These are phyloP conservation scores for sorghum (Sorghum bicolor) DNA, from an alignment of 176 grass and related monocot species.

Conservation along the genomic window Sorghum_bicolor_NCBIv3 NC_012879.2:60348501-60349000, in stretches of 20 bases:
- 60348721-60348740: neutral
- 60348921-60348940: slow-evolving; percentile 48
- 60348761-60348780: slow-evolving; percentile 7
- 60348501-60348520: neutral
- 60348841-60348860: neutral
- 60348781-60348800: neutral
- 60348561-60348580: no score
- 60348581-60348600: neutral
- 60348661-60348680: neutral
- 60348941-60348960: neutral
- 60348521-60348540: neutral
- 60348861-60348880: neutral
- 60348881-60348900: neutral
- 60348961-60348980: neutral
- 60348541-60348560: neutral
- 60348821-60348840: neutral
- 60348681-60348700: neutral
- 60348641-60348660: neutral
- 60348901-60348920: neutral
- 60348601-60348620: slow-evolving; percentile 12
- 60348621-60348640: neutral
- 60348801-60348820: slow-evolving; percentile 17
- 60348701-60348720: neutral
- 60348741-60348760: neutral
- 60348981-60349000: neutral